Conservation (phyloP, 169 alveolate genomes). For the Babesia ovis region DNA sequence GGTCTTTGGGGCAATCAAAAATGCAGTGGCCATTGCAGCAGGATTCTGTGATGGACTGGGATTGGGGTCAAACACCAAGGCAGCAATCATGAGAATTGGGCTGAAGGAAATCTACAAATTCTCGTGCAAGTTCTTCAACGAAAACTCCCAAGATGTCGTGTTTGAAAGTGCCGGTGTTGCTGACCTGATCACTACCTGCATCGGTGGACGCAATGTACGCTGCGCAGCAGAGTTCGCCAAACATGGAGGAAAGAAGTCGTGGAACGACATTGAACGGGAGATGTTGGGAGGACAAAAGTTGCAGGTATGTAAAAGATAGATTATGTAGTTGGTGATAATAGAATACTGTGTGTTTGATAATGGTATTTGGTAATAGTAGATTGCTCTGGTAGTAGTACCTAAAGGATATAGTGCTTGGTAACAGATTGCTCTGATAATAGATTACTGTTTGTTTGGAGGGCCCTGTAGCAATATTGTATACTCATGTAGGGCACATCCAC, state of each 20-base stretch:
- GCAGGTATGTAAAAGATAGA: conserved; percentile 75
- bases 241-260: conserved; percentile 77
- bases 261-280: conserved; percentile 87
- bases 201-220: conserved; percentile 89
- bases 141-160: conserved; percentile 78
- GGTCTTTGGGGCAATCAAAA: conserved; percentile 93
- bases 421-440: background rate
- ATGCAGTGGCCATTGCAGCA: conserved; percentile 89
- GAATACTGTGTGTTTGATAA: background rate
- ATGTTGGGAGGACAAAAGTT: conserved; percentile 88
- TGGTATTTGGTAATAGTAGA: too few relatives aligned
- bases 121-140: conserved; percentile 75
- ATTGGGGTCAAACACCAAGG: conserved; percentile 89
- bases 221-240: conserved; percentile 90
- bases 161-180: conserved; percentile 92
- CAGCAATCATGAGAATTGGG: conserved; percentile 92
- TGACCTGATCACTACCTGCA: conserved; percentile 89
- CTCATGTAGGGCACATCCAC: conserved; percentile 55
- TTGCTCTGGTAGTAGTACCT: too few relatives aligned
- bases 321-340: too few relatives aligned
- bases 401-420: too few relatives aligned
- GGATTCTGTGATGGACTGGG: conserved; percentile 94
- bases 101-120: conserved; percentile 84
- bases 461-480: background rate
- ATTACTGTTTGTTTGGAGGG: background rate